Evolutionary conservation across 805 yeast species (phyloP).

Genomic region (Teunomyces kruisii): DNA sequence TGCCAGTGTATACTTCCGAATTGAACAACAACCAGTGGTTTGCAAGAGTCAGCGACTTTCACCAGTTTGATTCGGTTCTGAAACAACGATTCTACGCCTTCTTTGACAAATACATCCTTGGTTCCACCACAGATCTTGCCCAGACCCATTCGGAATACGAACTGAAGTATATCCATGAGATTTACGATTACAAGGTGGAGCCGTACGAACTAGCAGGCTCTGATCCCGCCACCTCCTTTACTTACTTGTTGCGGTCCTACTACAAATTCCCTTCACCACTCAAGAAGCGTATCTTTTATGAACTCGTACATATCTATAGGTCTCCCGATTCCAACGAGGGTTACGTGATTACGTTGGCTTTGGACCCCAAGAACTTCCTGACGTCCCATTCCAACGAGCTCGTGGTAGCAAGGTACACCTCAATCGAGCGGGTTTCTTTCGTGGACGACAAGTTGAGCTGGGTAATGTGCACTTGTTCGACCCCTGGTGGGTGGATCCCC

Average conservation of each 20-base stretch:
- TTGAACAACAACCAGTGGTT: slow-evolving; percentile 13
- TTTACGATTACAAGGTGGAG: slow-evolving; percentile 23
- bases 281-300: slow-evolving; percentile 34
- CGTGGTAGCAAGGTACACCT: slow-evolving; percentile 34
- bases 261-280: slow-evolving; percentile 40
- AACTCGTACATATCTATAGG: slow-evolving; percentile 29
- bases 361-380: slow-evolving; percentile 25
- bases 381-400: slow-evolving; percentile 13
- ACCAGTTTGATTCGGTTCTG: slow-evolving; percentile 11
- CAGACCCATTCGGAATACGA: slow-evolving; percentile 38
- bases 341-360: slow-evolving; percentile 32
- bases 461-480: slow-evolving; percentile 41
- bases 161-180: slow-evolving; percentile 33
- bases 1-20: slow-evolving; percentile 10
- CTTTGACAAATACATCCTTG: slow-evolving; percentile 10
- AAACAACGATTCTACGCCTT: slow-evolving; percentile 11
- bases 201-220: slow-evolving; percentile 14
- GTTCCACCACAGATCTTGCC: slow-evolving; percentile 12
- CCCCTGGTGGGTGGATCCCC: slow-evolving; percentile 41
- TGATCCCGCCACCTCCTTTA: slow-evolving; percentile 14
- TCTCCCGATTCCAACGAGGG: slow-evolving; percentile 16
- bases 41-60: slow-evolving; percentile 14
- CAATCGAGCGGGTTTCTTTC: slow-evolving; percentile 32
- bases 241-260: slow-evolving; percentile 31
- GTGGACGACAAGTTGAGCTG: slow-evolving; percentile 27